Evolutionary conservation across 345 rosid genomes (phyloP), one percentile per base, ranked within the genome.

Genomic region (Rhodomyrtus tomentosa): DNA sequence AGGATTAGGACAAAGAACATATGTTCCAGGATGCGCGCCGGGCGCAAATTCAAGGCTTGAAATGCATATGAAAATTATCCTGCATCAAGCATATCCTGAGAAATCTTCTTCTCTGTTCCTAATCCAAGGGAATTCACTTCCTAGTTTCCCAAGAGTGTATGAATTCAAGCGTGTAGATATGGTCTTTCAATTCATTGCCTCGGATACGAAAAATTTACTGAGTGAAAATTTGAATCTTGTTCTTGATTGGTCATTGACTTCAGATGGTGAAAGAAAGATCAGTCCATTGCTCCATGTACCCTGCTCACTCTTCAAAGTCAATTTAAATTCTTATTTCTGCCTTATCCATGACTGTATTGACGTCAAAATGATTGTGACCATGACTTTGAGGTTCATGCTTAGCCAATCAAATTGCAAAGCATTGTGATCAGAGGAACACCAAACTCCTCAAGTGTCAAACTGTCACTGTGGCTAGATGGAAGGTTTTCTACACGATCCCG

Each of bases 1-100:
- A 87, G 87, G 11, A 76, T 82, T 48, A 87, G 95, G 85, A 92
- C 93, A 0, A 90, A 86, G 81, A 88, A 85, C 10, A 53, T 93
- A 1, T 92, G 92, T 73, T 40, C 79, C 84, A 85, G 82, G 88
- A 84, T 88, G 72, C 84, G 58, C 55, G 18, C 27, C 3, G 82
- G 73, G 62, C 87, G 80, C 82, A 88, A 83, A 24, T 62, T 84
- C 20, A 48, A 82, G 24, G 82, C 52, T 5, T 5, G 54, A 25
- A 5, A n/a, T 9, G 58, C 29, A 25, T 59, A 83, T 50, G 45
- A 38, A 68, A 27, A 59, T 59, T 29, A 29, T 29, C 74, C 74
- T 15, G 40, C 85, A 11, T 68, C 81, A 42, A 83, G 49, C 45
- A 68, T 68, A 24, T 68, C 50, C n/a, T 68, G 32, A 83, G 29